Percentiles rank a stretch among this genome's conserved stretches.
These are phyloP conservation scores for Gaertneriomyces semiglobifer DNA, from an alignment of 192 early-diverging fungal genomes.

Conservation along the genomic window DNA sequence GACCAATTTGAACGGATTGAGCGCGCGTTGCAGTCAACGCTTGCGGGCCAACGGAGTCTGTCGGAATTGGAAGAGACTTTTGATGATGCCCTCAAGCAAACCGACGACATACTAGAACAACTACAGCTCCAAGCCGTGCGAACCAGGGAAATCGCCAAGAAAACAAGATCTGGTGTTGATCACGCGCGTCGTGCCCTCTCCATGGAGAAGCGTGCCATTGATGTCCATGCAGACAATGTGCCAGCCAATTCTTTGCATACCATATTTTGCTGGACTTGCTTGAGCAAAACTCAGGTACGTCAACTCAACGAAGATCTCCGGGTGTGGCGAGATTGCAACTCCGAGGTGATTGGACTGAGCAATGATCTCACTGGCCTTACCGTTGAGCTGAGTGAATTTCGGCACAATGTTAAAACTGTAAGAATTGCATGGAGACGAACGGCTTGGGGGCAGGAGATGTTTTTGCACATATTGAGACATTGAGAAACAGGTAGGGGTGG, in stretches of 20 bases:
- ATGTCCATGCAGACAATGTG: not conserved
- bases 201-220: not conserved
- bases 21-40: slow-evolving; percentile 15
- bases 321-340: slow-evolving; percentile 18
- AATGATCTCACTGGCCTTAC: slow-evolving; percentile 9
- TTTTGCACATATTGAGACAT: slow-evolving; percentile 9
- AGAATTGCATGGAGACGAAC: slow-evolving; percentile 14
- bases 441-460: slow-evolving; percentile 12
- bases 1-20: slow-evolving; percentile 23
- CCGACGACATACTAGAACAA: slow-evolving; percentile 12
- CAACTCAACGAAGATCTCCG: slow-evolving; percentile 23
- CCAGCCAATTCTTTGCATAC: not conserved
- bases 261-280: slow-evolving; percentile 8
- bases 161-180: slow-evolving; percentile 7
- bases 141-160: not conserved
- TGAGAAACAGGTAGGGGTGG: not conserved
- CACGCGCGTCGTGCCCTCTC: not conserved
- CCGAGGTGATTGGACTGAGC: slow-evolving; percentile 3
- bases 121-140: slow-evolving; percentile 7
- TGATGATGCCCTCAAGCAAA: slow-evolving; percentile 10
- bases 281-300: slow-evolving; percentile 17
- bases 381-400: slow-evolving; percentile 16
- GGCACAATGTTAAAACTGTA: slow-evolving; percentile 18
- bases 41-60: not conserved
- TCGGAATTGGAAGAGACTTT: slow-evolving; percentile 20